Percentiles rank a stretch among this genome's conserved stretches.
Evolutionary conservation across 345 rosid species (phyloP).

Genomic region (Psidium guajava): DNA sequence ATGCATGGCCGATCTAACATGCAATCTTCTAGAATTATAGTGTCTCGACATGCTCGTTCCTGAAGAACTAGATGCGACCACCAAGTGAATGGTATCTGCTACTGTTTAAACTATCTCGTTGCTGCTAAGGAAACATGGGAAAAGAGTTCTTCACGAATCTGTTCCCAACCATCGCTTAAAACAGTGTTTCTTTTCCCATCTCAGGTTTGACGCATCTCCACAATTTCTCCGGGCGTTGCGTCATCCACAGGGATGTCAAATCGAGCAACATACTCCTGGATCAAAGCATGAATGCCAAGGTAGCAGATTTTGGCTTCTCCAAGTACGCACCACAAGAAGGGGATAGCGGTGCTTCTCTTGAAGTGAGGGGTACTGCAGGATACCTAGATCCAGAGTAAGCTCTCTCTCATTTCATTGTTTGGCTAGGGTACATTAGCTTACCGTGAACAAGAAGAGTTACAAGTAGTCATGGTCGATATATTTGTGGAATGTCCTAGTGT

Average conservation of each 20-base stretch:
- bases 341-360: constrained; percentile 54
- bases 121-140: neutral
- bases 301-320: constrained; percentile 68
- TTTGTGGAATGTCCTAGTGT: neutral
- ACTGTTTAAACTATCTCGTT: neutral
- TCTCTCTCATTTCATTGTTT: neutral
- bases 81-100: neutral
- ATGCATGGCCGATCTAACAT: neutral
- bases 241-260: constrained; percentile 64
- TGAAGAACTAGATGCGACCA: neutral
- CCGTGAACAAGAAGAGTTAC: neutral
- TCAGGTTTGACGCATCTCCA: constrained; percentile 39
- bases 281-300: constrained; percentile 59
- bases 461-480: neutral
- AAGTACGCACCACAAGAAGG: constrained; percentile 76
- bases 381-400: constrained; percentile 76
- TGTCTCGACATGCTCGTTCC: neutral
- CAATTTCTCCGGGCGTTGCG: constrained; percentile 18
- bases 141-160: neutral
- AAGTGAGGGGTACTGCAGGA: constrained; percentile 72
- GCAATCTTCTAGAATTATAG: neutral
- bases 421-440: neutral
- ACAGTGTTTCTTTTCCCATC: neutral
- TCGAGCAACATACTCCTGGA: constrained; percentile 69
- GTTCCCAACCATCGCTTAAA: neutral